A percentile compares a stretch with the other conserved stretches of the same genome.
Evolutionary conservation across 2,329 filamentous ascomycete species (phyloP).

Genomic region (Hymenoscyphus fructigenus): DNA sequence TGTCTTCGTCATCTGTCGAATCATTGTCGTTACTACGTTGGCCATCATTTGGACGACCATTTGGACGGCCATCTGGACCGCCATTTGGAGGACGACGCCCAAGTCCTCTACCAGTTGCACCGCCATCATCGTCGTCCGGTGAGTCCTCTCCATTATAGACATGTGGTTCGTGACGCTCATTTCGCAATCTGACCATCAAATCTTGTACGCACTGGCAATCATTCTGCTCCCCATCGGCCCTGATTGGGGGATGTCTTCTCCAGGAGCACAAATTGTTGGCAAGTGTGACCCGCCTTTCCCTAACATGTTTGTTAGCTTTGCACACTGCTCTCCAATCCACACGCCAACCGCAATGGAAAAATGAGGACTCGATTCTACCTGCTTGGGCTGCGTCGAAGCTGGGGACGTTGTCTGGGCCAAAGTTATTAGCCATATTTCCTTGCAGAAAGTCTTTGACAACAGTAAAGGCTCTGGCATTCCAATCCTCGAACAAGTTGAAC

Average conservation of each 20-base stretch:
- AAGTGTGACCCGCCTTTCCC: not conserved
- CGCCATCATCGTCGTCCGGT: not conserved
- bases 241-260: conserved; percentile 12
- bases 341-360: conserved; percentile 21
- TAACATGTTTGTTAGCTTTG: conserved; percentile 14
- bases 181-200: not conserved
- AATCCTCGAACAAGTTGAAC: conserved; percentile 6
- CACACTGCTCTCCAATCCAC: conserved; percentile 18
- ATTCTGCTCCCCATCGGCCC: conserved; percentile 10
- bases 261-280: conserved; percentile 13
- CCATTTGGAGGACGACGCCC: not conserved
- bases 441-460: conserved; percentile 17
- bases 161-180: not conserved
- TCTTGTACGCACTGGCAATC: not conserved
- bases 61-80: not conserved
- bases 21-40: not conserved
- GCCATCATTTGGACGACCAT: not conserved
- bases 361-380: conserved; percentile 19
- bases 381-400: conserved; percentile 5
- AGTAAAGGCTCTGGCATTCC: not conserved
- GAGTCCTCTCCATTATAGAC: not conserved
- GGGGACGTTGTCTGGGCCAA: not conserved
- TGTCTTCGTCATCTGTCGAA: not conserved
- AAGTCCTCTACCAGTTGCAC: not conserved
- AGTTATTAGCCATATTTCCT: conserved; percentile 2